phyloP scores from a whole-genome alignment of 1,284 basidiomycete species.

The Marasmius tenuissimus region DNA sequence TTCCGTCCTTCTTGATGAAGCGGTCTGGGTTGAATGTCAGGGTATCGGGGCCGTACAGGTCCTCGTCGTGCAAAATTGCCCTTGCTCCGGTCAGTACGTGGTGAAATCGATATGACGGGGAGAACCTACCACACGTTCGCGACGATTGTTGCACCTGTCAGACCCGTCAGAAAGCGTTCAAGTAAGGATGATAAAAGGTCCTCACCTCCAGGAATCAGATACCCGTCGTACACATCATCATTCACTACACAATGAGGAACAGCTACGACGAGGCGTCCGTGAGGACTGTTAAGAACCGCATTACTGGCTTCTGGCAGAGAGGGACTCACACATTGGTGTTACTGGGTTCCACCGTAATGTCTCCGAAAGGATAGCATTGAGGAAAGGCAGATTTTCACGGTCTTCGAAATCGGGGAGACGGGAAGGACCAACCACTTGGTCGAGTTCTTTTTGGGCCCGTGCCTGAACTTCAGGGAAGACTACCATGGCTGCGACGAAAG shows the following conservation, averaged over 20 bases:
- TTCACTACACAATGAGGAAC: neutral
- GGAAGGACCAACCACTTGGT: neutral
- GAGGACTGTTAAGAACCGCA: neutral
- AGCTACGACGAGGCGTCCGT: neutral
- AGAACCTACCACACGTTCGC: conserved; percentile 1
- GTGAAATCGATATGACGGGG: neutral
- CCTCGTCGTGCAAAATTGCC: neutral
- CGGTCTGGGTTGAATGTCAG: neutral
- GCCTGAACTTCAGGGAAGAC: neutral
- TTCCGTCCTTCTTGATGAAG: neutral
- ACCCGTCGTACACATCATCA: neutral
- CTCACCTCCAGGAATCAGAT: conserved; percentile 2
- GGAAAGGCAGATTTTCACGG: neutral
- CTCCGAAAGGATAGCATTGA: conserved; percentile 2
- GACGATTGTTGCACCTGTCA: neutral
- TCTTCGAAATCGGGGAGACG: conserved; percentile 1
- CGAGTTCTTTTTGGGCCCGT: neutral
- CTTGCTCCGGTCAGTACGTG: neutral
- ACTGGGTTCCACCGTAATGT: conserved; percentile 1
- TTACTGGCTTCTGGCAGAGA: neutral
- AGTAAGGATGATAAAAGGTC: neutral
- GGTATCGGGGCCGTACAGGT: neutral
- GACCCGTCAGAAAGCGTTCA: neutral
- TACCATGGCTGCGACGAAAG: conserved; percentile 1
- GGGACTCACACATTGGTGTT: neutral